A percentile compares a stretch with the other conserved stretches of the same genome.
phyloP scores from a whole-genome alignment of 441 rosid genomes.

The Jatropha multifida region DNA sequence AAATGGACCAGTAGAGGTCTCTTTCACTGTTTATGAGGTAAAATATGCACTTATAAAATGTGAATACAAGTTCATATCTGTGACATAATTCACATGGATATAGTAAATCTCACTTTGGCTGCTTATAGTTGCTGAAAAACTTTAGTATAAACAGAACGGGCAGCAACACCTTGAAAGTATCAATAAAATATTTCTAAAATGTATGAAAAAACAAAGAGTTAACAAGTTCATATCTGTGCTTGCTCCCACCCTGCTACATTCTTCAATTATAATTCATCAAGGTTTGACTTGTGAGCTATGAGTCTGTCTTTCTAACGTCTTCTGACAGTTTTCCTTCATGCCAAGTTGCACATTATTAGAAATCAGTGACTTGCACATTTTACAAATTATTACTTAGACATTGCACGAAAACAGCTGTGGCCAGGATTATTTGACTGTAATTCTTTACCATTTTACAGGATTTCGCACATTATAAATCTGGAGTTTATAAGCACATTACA shows the following conservation, averaged over 20 bases:
- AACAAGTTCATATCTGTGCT: neutral
- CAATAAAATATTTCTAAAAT: too few species aligned
- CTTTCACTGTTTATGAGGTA: conserved; percentile 92
- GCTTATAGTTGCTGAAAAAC: too few species aligned
- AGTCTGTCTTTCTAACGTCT: neutral
- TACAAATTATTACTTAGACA: neutral
- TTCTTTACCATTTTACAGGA: conserved; percentile 48
- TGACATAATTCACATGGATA: neutral
- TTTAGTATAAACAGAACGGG: too few species aligned
- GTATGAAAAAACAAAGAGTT: too few species aligned
- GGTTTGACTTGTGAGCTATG: neutral
- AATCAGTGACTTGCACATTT: neutral
- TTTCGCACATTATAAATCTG: conserved; percentile 90
- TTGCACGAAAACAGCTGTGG: neutral
- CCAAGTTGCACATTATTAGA: neutral
- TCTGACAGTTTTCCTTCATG: neutral
- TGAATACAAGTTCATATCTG: neutral
- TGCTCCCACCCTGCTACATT: neutral
- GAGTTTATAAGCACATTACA: conserved; percentile 78
- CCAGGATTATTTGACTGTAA: conserved; percentile 4
- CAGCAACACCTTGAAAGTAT: too few species aligned
- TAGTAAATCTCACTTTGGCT: too few species aligned
- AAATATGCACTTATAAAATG: conserved; percentile 12
- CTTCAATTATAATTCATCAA: neutral
- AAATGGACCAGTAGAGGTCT: conserved; percentile 90